phyloP scores from a whole-genome alignment of 441 rosid species.

The Populus hybrid region DNA sequence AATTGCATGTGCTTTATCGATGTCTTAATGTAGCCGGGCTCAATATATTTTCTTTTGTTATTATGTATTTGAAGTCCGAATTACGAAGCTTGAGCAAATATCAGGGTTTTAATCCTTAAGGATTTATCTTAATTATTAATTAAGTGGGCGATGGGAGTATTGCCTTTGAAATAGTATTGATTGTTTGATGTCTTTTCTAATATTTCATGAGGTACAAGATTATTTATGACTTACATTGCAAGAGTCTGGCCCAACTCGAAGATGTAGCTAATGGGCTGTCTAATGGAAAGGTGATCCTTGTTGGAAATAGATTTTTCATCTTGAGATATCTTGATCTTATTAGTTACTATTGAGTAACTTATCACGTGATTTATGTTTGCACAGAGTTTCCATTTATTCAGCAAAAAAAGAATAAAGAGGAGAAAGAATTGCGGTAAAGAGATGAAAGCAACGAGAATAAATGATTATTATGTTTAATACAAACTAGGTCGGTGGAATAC shows the following conservation, averaged over 20 bases:
- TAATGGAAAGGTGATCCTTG: background rate
- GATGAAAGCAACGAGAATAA: background rate
- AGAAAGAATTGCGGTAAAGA: background rate
- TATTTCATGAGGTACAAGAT: background rate
- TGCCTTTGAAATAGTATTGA: background rate
- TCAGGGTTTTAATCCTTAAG: background rate
- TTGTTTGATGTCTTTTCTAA: background rate
- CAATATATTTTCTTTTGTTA: background rate
- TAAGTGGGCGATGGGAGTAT: background rate
- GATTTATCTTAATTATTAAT: background rate
- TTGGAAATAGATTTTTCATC: background rate
- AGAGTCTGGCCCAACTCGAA: background rate
- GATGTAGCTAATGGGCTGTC: background rate
- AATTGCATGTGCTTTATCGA: background rate
- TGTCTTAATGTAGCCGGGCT: background rate
- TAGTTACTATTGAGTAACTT: background rate
- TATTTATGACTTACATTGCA: background rate
- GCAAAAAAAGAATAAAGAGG: background rate
- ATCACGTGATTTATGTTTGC: background rate
- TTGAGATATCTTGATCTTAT: background rate
- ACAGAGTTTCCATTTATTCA: background rate
- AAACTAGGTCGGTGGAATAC: background rate
- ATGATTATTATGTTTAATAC: background rate
- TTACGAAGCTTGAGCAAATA: background rate
- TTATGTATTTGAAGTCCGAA: background rate